Conservation (phyloP, 257 asterid species). For the Orobanche coerulescens region DNA sequence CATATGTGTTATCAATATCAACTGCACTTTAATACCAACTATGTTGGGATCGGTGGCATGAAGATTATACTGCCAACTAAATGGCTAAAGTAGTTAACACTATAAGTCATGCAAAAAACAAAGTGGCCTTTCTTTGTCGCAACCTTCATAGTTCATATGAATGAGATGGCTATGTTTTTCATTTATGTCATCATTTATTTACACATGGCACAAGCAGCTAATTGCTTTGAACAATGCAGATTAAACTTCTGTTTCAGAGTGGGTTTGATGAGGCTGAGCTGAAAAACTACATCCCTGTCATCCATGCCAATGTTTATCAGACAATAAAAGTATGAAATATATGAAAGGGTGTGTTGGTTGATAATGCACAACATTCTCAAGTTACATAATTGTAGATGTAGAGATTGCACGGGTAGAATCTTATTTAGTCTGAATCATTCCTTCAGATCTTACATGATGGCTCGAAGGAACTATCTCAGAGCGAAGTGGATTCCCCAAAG, state of each 20-base stretch:
- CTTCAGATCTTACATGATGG: slow-evolving; percentile 87
- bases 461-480: slow-evolving; percentile 74
- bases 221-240: slow-evolving; percentile 47
- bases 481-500: slow-evolving; percentile 51
- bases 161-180: slow-evolving; percentile 4
- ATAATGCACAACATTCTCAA: slow-evolving; percentile 20
- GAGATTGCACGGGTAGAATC: slow-evolving; percentile 10
- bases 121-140: too few relatives aligned
- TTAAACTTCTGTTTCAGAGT: slow-evolving; percentile 89
- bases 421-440: slow-evolving; percentile 17
- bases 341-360: slow-evolving; percentile 74
- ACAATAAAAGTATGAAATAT: slow-evolving; percentile 92
- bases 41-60: too few relatives aligned
- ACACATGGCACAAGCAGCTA: slow-evolving; percentile 10
- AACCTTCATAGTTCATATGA: too few relatives aligned
- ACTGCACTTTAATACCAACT: too few relatives aligned
- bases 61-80: too few relatives aligned
- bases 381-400: slow-evolving; percentile 13
- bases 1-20: not conserved
- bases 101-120: too few relatives aligned
- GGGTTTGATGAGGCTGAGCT: slow-evolving; percentile 96
- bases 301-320: slow-evolving; percentile 99
- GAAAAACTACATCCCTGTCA: slow-evolving; percentile 79
- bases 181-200: not conserved
- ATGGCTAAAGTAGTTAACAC: too few relatives aligned